Conservation (phyloP, 106 monocot species). For the Chionographis japonica region DNA sequence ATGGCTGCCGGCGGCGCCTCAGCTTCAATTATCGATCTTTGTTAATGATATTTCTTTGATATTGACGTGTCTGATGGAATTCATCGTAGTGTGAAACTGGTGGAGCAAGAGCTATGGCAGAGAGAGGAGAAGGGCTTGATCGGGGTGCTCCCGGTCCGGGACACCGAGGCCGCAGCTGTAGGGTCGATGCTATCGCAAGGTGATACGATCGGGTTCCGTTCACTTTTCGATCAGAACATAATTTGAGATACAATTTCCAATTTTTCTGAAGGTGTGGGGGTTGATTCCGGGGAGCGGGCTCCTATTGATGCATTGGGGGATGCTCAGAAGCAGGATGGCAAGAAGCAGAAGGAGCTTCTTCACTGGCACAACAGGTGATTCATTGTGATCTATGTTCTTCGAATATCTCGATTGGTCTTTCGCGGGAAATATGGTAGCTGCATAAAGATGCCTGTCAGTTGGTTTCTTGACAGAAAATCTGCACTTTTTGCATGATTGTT, state of each 20-base stretch:
- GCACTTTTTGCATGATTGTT: too few species aligned
- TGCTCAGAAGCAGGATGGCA: slow-evolving; percentile 67
- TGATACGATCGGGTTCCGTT: slow-evolving; percentile 9
- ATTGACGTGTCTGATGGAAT: neutral
- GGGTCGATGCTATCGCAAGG: slow-evolving; percentile 65
- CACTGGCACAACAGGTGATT: slow-evolving; percentile 92
- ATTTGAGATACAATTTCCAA: too few species aligned
- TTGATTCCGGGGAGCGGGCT: slow-evolving; percentile 49
- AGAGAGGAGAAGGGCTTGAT: slow-evolving; percentile 96
- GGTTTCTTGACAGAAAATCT: too few species aligned
- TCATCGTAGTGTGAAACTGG: slow-evolving; percentile 80
- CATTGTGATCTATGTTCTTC: neutral
- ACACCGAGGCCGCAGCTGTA: slow-evolving; percentile 43
- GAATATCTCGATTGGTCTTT: neutral
- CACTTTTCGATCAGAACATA: too few species aligned
- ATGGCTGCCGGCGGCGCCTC: too few species aligned
- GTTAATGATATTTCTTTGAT: neutral
- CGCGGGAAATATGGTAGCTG: too few species aligned
- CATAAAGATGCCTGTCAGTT: too few species aligned
- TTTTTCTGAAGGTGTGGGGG: slow-evolving; percentile 38
- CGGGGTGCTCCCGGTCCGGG: slow-evolving; percentile 90
- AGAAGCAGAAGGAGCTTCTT: slow-evolving; percentile 66
- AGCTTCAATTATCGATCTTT: neutral
- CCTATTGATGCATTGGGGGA: slow-evolving; percentile 43
- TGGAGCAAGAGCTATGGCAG: slow-evolving; percentile 98